These are phyloP conservation scores for Solanum gracilifrons DNA, from an alignment of 257 asterid genomes.

Conservation along the genomic window DNA sequence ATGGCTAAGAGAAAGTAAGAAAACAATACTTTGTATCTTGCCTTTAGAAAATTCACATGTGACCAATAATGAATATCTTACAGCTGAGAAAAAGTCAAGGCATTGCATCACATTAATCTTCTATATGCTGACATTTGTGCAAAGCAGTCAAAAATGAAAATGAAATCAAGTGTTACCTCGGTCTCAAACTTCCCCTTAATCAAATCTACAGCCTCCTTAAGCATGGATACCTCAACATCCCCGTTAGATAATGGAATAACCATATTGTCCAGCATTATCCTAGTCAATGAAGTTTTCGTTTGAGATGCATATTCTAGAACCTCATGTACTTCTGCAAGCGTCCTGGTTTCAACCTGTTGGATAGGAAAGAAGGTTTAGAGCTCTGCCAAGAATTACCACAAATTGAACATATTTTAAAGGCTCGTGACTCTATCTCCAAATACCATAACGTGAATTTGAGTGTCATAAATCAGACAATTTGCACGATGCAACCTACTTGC, in stretches of 20 bases:
- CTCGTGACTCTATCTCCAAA: too few relatives aligned
- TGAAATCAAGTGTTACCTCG: constrained; percentile 36
- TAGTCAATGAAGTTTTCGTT: constrained; percentile 49
- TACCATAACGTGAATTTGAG: too few relatives aligned
- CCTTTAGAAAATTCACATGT: not conserved
- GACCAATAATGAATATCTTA: not conserved
- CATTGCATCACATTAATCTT: not conserved
- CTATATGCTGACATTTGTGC: not conserved
- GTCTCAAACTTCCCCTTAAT: constrained; percentile 77
- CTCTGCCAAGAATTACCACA: not conserved
- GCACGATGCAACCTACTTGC: not conserved
- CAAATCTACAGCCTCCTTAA: constrained; percentile 68
- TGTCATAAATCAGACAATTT: not conserved
- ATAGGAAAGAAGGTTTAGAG: not conserved
- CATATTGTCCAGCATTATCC: constrained; percentile 98
- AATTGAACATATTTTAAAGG: not conserved
- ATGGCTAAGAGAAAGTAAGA: not conserved
- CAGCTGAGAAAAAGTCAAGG: not conserved
- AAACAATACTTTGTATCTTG: not conserved
- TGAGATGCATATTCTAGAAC: constrained; percentile 68
- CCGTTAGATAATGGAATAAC: constrained; percentile 77
- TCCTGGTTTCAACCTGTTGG: constrained; percentile 82
- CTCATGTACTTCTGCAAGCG: constrained; percentile 78
- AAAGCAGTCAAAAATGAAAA: not conserved
- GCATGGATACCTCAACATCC: constrained; percentile 83